A percentile compares a stretch with the other conserved stretches of the same genome.
Conservation (phyloP, 1,139 yeast genomes). For the Kodamaea derodonti region DNA sequence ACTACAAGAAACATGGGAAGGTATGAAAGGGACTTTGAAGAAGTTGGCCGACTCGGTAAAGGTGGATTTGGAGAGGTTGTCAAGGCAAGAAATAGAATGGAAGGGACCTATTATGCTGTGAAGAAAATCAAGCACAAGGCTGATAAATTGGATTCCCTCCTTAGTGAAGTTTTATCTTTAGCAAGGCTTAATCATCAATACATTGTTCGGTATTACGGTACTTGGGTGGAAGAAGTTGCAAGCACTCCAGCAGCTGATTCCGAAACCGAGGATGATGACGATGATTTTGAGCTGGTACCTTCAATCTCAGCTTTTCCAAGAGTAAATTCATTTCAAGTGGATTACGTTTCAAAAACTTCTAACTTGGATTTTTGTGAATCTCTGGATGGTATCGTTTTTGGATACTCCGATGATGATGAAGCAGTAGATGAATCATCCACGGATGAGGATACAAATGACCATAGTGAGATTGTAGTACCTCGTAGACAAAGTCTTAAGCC, state of each 20-base stretch:
- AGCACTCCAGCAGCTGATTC: slow-evolving; percentile 12
- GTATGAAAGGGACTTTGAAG: slow-evolving; percentile 76
- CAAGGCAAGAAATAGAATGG: slow-evolving; percentile 86
- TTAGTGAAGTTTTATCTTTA: slow-evolving; percentile 87
- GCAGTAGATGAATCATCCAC: neutral
- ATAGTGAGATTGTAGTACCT: neutral
- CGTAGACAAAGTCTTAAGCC: slow-evolving; percentile 1
- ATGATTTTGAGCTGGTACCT: slow-evolving; percentile 6
- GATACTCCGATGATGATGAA: slow-evolving; percentile 4
- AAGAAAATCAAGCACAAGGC: slow-evolving; percentile 85
- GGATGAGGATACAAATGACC: neutral
- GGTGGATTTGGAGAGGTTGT: slow-evolving; percentile 99
- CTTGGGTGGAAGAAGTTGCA: slow-evolving; percentile 84
- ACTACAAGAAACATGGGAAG: slow-evolving; percentile 23
- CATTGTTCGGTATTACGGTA: slow-evolving; percentile 93
- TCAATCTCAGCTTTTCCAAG: slow-evolving; percentile 2
- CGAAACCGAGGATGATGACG: slow-evolving; percentile 4
- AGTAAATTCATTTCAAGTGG: slow-evolving; percentile 43
- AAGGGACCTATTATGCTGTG: slow-evolving; percentile 92
- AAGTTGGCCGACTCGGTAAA: slow-evolving; percentile 83
- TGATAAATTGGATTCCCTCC: slow-evolving; percentile 70
- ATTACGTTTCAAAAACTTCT: slow-evolving; percentile 66
- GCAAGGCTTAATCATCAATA: slow-evolving; percentile 93
- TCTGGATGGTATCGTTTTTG: slow-evolving; percentile 26
- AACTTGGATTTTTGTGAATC: slow-evolving; percentile 46